phyloP scores from a whole-genome alignment of 352 stramenopile species.

The Phytophthora pisi region DNA sequence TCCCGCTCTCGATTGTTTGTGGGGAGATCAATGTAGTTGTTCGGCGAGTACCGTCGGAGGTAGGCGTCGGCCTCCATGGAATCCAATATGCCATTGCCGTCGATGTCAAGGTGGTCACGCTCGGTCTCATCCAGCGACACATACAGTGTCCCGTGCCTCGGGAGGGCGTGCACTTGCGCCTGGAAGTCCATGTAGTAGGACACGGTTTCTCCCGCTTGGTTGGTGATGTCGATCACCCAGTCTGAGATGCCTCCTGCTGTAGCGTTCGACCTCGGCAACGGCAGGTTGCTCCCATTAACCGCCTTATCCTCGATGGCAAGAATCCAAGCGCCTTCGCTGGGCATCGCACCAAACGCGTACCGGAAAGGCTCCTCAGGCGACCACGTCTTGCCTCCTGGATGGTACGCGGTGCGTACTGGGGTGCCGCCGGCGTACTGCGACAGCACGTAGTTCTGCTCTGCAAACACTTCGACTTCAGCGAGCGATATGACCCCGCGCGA shows the following conservation, averaged over 20 bases:
- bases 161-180: slow-evolving; percentile 63
- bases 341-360: slow-evolving; percentile 48
- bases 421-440: slow-evolving; percentile 65
- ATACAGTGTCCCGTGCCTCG: slow-evolving; percentile 73
- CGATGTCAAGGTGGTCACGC: slow-evolving; percentile 64
- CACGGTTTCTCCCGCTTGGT: slow-evolving; percentile 53
- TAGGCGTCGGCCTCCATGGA: slow-evolving; percentile 59
- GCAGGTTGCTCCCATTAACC: slow-evolving; percentile 15
- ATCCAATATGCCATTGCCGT: slow-evolving; percentile 64
- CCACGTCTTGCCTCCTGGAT: slow-evolving; percentile 55
- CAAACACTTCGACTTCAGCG: slow-evolving; percentile 80
- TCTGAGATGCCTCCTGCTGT: slow-evolving; percentile 70
- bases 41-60: slow-evolving; percentile 54
- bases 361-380: slow-evolving; percentile 72
- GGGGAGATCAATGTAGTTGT: slow-evolving; percentile 51
- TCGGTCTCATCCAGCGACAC: slow-evolving; percentile 59
- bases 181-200: slow-evolving; percentile 76
- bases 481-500: slow-evolving; percentile 55
- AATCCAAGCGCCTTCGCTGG: slow-evolving; percentile 65
- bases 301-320: slow-evolving; percentile 55
- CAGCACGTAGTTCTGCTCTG: slow-evolving; percentile 54
- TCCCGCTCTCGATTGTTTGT: slow-evolving; percentile 42
- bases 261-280: slow-evolving; percentile 17
- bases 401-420: slow-evolving; percentile 51
- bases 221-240: slow-evolving; percentile 73